Evolutionary conservation across 352 stramenopile species (phyloP).

Genomic region (Phytophthora agathidicida): DNA sequence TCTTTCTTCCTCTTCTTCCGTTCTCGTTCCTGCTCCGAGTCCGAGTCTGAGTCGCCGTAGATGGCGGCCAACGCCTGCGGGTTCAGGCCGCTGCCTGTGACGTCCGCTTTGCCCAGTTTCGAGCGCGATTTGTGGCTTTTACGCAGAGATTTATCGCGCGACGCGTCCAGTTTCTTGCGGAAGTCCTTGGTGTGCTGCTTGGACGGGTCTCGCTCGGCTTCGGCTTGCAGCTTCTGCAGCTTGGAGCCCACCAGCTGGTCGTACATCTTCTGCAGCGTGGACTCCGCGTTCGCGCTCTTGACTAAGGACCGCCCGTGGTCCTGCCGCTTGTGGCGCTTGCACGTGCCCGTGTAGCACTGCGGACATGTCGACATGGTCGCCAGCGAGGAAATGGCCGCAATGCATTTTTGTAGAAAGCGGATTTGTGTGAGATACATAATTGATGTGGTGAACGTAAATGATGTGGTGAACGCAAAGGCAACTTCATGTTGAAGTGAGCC

Average conservation of each 20-base stretch:
- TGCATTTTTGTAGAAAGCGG: too few relatives aligned
- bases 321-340: conserved; percentile 60
- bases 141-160: conserved; percentile 65
- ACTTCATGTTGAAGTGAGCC: too few relatives aligned
- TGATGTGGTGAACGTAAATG: too few relatives aligned
- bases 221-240: conserved; percentile 73
- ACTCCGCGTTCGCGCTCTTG: conserved; percentile 53
- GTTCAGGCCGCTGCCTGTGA: conserved; percentile 60
- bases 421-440: too few relatives aligned
- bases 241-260: conserved; percentile 72
- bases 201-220: conserved; percentile 49
- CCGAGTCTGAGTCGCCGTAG: conserved; percentile 44
- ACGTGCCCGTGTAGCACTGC: conserved; percentile 84
- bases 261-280: conserved; percentile 82
- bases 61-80: conserved; percentile 75
- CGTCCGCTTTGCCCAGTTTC: conserved; percentile 25
- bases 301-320: conserved; percentile 70
- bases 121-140: conserved; percentile 52
- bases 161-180: conserved; percentile 69
- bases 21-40: conserved; percentile 19
- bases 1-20: conserved; percentile 52
- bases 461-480: too few relatives aligned
- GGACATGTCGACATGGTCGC: conserved; percentile 69
- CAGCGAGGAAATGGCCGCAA: background rate
- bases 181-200: conserved; percentile 52